Conservation (phyloP, 768 basidiomycete species). For the Tylopilus balloui region DNA sequence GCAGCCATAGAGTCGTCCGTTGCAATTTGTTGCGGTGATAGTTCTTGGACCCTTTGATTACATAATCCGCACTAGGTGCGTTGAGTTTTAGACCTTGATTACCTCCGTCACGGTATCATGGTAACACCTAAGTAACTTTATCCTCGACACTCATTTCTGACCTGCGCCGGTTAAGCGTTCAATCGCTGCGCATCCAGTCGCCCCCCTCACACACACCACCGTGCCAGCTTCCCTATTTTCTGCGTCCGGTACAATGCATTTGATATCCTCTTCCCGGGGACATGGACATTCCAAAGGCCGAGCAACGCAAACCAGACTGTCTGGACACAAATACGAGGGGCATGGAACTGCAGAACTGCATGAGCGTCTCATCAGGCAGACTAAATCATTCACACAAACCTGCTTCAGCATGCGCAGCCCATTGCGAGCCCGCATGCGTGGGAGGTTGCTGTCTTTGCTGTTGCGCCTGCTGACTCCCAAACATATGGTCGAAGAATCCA, state of each 20-base stretch:
- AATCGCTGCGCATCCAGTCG: slow-evolving; percentile 57
- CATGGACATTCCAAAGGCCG: slow-evolving; percentile 67
- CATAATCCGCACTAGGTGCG: slow-evolving; percentile 11
- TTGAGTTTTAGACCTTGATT: not conserved
- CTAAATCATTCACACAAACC: slow-evolving; percentile 38
- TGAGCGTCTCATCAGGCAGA: not conserved
- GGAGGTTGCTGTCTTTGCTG: slow-evolving; percentile 53
- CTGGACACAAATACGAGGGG: slow-evolving; percentile 70
- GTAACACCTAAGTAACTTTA: not conserved
- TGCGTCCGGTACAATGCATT: slow-evolving; percentile 67
- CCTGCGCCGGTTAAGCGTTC: slow-evolving; percentile 40
- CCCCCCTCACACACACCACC: slow-evolving; percentile 66
- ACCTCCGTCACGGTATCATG: not conserved
- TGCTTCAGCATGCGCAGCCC: slow-evolving; percentile 60
- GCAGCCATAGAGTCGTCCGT: slow-evolving; percentile 47
- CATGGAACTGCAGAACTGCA: slow-evolving; percentile 54
- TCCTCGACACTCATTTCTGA: slow-evolving; percentile 10
- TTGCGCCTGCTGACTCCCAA: slow-evolving; percentile 45
- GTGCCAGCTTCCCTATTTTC: slow-evolving; percentile 50
- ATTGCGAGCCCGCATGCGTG: slow-evolving; percentile 48
- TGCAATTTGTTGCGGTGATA: not conserved
- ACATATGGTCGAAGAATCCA: slow-evolving; percentile 76
- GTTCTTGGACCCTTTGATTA: slow-evolving; percentile 9
- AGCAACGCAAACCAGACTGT: slow-evolving; percentile 61
- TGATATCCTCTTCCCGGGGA: slow-evolving; percentile 70